A percentile compares a stretch with the other conserved stretches of the same genome.
phyloP scores from a whole-genome alignment of 176 grass and related monocot species.

The Poa pratensis region DNA sequence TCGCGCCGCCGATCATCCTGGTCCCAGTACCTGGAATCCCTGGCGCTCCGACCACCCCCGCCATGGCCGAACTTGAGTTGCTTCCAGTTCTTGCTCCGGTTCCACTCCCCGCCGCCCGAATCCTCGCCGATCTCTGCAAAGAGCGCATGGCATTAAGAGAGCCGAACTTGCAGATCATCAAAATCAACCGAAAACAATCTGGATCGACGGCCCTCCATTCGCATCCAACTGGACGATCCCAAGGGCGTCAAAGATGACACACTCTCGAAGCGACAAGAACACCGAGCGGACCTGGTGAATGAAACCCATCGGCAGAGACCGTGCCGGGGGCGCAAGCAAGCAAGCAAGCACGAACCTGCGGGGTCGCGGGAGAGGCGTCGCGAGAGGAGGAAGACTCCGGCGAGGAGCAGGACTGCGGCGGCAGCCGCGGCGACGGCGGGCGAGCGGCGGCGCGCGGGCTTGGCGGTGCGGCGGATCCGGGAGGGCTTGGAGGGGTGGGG shows the following conservation, averaged over 20 bases:
- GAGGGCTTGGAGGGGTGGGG: slow-evolving; percentile 52
- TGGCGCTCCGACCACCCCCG: slow-evolving; percentile 52
- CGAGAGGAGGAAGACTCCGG: slow-evolving; percentile 67
- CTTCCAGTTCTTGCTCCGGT: slow-evolving; percentile 59
- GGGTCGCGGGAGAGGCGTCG: slow-evolving; percentile 50
- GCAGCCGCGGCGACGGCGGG: slow-evolving; percentile 41
- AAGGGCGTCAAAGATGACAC: background rate
- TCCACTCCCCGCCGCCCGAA: slow-evolving; percentile 54
- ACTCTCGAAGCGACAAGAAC: background rate
- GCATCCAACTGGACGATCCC: slow-evolving; percentile 9
- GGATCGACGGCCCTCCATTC: slow-evolving; percentile 18
- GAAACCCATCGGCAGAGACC: slow-evolving; percentile 4
- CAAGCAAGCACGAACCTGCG: slow-evolving; percentile 36
- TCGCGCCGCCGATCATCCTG: slow-evolving; percentile 74
- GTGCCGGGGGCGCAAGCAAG: background rate
- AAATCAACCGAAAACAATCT: slow-evolving; percentile 31
- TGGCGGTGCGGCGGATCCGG: slow-evolving; percentile 80
- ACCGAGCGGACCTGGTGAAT: slow-evolving; percentile 7
- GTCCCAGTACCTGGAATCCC: slow-evolving; percentile 91
- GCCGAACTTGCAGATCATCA: background rate
- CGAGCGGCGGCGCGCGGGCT: slow-evolving; percentile 59
- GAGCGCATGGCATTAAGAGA: background rate
- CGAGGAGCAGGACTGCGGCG: slow-evolving; percentile 46
- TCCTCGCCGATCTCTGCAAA: slow-evolving; percentile 52
- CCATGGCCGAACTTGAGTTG: slow-evolving; percentile 82